These are phyloP conservation scores for Aspergillus novofumigatus DNA, from an alignment of 2,329 filamentous ascomycete genomes.

Conservation along the genomic window DNA sequence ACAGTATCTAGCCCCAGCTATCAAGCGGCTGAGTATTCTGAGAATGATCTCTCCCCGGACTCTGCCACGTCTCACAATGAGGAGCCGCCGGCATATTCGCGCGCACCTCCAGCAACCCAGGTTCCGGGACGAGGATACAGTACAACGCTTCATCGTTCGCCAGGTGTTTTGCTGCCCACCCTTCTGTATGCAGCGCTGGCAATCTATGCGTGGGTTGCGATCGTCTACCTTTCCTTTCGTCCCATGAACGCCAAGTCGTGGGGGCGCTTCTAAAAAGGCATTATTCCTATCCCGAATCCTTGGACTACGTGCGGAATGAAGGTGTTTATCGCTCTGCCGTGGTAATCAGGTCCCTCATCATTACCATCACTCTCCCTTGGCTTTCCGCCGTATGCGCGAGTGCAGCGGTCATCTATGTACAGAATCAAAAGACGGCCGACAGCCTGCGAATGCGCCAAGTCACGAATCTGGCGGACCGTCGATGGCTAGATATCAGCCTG, in stretches of 20 bases:
- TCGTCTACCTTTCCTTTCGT: neutral
- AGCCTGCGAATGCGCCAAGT: constrained; percentile 17
- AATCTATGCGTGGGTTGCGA: neutral
- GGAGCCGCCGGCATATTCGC: neutral
- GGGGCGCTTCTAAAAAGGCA: neutral
- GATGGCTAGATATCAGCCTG: constrained; percentile 16
- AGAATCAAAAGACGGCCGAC: constrained; percentile 11
- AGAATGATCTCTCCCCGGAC: neutral
- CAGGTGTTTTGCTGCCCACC: neutral
- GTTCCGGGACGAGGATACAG: neutral
- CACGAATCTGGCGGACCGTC: constrained; percentile 18
- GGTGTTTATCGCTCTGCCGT: constrained; percentile 12
- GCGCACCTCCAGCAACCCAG: neutral
- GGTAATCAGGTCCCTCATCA: constrained; percentile 17
- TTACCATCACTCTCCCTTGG: constrained; percentile 18
- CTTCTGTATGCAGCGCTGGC: neutral
- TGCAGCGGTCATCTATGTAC: constrained; percentile 21
- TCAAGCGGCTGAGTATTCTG: neutral
- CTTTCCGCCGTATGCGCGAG: constrained; percentile 20
- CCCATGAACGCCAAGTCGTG: neutral
- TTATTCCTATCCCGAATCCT: neutral
- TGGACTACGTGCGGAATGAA: constrained; percentile 1
- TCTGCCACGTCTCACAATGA: neutral
- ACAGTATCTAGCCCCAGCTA: neutral
- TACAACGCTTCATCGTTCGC: neutral